Evolutionary conservation across 2,329 filamentous ascomycete species (phyloP).

Genomic region (Coleophoma crateriformis): DNA sequence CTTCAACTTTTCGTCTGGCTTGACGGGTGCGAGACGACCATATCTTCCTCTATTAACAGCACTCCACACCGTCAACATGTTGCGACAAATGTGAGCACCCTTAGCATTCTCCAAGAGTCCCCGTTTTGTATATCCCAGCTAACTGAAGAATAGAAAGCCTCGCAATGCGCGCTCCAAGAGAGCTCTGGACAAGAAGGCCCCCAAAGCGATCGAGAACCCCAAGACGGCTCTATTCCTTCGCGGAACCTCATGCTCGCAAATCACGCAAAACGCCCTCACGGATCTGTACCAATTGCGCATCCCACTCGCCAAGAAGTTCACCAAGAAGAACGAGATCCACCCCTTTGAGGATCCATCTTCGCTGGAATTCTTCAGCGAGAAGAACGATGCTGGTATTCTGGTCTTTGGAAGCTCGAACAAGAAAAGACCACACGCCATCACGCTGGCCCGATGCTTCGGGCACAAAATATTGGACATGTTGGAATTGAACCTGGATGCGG

Average conservation of each 20-base stretch:
- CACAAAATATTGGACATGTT: constrained; percentile 92
- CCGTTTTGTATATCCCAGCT: not conserved
- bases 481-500: constrained; percentile 77
- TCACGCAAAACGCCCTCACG: constrained; percentile 76
- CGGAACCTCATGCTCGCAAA: constrained; percentile 77
- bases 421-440: constrained; percentile 91
- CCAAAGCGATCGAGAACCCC: constrained; percentile 83
- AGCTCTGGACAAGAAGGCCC: constrained; percentile 86
- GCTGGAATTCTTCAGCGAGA: constrained; percentile 91
- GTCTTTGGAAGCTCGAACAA: constrained; percentile 83
- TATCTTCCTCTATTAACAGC: constrained; percentile 1
- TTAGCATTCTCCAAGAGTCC: not conserved
- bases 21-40: not conserved
- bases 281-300: constrained; percentile 83
- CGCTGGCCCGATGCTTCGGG: constrained; percentile 75
- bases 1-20: constrained; percentile 11
- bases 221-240: constrained; percentile 88
- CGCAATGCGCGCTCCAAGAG: constrained; percentile 89
- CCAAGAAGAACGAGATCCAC: constrained; percentile 93
- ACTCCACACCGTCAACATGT: constrained; percentile 22
- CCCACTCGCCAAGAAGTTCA: constrained; percentile 83
- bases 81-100: constrained; percentile 26
- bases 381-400: constrained; percentile 87
- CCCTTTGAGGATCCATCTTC: constrained; percentile 87
- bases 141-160: constrained; percentile 45